Percentiles rank a stretch among this genome's conserved stretches.
These are phyloP conservation scores for Ogataea trehaloabstinens DNA, from an alignment of 805 yeast genomes.

Conservation along the genomic window DNA sequence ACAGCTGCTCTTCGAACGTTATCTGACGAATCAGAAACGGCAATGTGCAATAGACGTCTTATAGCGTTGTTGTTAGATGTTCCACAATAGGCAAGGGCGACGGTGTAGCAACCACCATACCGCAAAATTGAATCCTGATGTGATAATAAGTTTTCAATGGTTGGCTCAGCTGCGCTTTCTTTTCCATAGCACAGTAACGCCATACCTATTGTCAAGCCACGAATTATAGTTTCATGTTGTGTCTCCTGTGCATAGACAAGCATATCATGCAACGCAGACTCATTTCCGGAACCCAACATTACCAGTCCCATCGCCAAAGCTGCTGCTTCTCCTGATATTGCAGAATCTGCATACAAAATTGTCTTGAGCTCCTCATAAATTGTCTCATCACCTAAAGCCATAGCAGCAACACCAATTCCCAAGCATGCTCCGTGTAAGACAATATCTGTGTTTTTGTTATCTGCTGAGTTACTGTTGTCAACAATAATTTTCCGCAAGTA, in stretches of 20 bases:
- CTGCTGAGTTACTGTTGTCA: constrained; percentile 45
- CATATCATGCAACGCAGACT: constrained; percentile 72
- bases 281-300: constrained; percentile 87
- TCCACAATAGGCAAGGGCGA: constrained; percentile 95
- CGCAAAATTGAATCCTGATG: constrained; percentile 84
- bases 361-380: constrained; percentile 81
- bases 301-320: constrained; percentile 95
- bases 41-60: constrained; percentile 80
- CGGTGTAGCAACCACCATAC: constrained; percentile 93
- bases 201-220: constrained; percentile 89
- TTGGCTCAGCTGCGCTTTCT: constrained; percentile 73
- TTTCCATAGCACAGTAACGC: constrained; percentile 84
- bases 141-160: constrained; percentile 61
- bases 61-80: constrained; percentile 90
- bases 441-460: constrained; percentile 65
- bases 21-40: constrained; percentile 95
- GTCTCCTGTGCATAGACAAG: constrained; percentile 89
- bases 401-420: constrained; percentile 95
- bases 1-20: constrained; percentile 97
- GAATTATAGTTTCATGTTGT: constrained; percentile 90
- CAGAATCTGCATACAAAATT: constrained; percentile 85
- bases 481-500: constrained; percentile 72
- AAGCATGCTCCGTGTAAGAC: constrained; percentile 93
- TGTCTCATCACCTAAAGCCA: constrained; percentile 77
- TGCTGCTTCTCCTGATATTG: constrained; percentile 94